Evolutionary conservation across 176 grass and related monocot genomes (phyloP).

Genomic region (Rhynchospora breviuscula): DNA sequence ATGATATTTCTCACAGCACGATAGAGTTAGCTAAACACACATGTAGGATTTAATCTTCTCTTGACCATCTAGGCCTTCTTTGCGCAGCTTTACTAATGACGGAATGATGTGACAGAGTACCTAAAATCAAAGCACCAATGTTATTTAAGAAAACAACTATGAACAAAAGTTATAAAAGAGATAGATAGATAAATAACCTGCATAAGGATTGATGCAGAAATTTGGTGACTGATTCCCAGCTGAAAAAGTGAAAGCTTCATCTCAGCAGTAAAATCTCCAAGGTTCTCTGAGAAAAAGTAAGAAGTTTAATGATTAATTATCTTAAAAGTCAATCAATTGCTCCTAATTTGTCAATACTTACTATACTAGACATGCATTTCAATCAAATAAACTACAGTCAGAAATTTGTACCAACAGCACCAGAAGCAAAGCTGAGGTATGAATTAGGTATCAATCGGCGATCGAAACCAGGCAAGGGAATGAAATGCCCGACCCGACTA

Average conservation of each 20-base stretch:
- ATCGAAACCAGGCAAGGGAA: constrained; percentile 86
- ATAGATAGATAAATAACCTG: constrained; percentile 44
- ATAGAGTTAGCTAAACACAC: constrained; percentile 76
- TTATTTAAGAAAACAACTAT: neutral
- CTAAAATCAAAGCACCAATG: constrained; percentile 35
- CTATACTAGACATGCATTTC: neutral
- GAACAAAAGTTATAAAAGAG: neutral
- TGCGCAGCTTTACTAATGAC: constrained; percentile 89
- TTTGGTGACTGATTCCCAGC: constrained; percentile 92
- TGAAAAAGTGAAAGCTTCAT: constrained; percentile 95
- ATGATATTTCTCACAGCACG: constrained; percentile 52
- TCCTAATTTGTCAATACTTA: neutral
- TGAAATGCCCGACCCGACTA: constrained; percentile 83
- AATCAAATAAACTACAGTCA: neutral
- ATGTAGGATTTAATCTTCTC: constrained; percentile 99
- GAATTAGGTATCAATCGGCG: constrained; percentile 77
- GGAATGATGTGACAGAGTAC: constrained; percentile 76
- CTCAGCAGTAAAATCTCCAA: constrained; percentile 71
- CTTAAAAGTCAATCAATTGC: neutral
- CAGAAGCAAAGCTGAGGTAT: constrained; percentile 83
- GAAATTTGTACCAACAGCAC: constrained; percentile 49
- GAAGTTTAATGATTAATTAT: neutral
- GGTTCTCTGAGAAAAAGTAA: constrained; percentile 49
- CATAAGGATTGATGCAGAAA: constrained; percentile 91
- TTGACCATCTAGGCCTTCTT: constrained; percentile 93